A percentile compares a stretch with the other conserved stretches of the same genome.
phyloP scores from a whole-genome alignment of 2,329 filamentous ascomycete genomes.

The Nemania sp. region DNA sequence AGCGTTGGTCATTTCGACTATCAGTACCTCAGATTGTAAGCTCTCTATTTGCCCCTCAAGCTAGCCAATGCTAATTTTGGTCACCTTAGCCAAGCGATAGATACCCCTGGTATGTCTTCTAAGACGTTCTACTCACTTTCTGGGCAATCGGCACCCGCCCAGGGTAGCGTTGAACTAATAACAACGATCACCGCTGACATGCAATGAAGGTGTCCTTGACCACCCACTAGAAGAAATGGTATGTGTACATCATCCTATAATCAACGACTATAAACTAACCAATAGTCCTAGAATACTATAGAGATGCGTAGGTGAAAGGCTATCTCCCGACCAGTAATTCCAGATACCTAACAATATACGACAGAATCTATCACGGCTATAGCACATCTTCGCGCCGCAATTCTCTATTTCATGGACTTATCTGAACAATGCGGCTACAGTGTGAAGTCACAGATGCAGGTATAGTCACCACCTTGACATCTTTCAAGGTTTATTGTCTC shows the following conservation, averaged over 20 bases:
- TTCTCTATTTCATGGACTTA: constrained; percentile 98
- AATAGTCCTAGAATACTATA: constrained; percentile 78
- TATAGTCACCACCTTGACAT: constrained; percentile 8
- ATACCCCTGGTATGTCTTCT: constrained; percentile 73
- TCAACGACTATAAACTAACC: constrained; percentile 19
- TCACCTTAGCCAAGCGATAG: constrained; percentile 75
- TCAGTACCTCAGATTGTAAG: constrained; percentile 79
- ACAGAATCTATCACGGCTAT: constrained; percentile 90
- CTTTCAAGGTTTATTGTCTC: neutral
- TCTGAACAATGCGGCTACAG: constrained; percentile 78
- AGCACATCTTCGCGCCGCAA: constrained; percentile 93
- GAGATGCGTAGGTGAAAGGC: constrained; percentile 75
- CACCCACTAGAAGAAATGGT: constrained; percentile 96
- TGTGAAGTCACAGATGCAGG: constrained; percentile 87
- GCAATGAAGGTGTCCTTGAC: constrained; percentile 81
- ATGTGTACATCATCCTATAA: neutral
- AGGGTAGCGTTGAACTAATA: neutral
- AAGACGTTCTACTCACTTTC: neutral
- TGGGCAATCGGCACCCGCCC: neutral
- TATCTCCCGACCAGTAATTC: neutral
- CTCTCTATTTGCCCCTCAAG: neutral
- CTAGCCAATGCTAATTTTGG: constrained; percentile 20
- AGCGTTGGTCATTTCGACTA: constrained; percentile 95
- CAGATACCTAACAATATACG: constrained; percentile 9
- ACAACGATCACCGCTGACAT: constrained; percentile 14